These are phyloP conservation scores for Gonapodya sp. DNA, from an alignment of 192 early-diverging fungal species.

Conservation along the genomic window DNA sequence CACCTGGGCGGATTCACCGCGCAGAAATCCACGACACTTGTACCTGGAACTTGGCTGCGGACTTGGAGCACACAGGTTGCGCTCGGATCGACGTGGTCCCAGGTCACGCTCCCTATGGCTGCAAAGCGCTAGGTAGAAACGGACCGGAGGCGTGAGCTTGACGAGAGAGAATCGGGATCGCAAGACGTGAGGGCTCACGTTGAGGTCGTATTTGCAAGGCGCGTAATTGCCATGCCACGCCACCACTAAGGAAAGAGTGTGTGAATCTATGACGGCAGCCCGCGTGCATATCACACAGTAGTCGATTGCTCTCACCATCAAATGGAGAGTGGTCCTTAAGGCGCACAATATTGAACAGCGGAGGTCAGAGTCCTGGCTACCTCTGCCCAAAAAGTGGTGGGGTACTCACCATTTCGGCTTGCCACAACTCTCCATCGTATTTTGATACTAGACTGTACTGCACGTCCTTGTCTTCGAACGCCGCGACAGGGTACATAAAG, in stretches of 20 bases:
- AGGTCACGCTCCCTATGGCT: neutral
- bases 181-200: neutral
- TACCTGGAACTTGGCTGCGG: neutral
- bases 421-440: constrained; percentile 72
- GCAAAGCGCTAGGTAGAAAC: neutral
- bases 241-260: constrained; percentile 45
- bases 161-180: neutral
- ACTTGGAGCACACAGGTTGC: neutral
- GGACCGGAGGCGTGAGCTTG: neutral
- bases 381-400: neutral
- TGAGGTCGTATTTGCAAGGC: constrained; percentile 85
- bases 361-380: constrained; percentile 2
- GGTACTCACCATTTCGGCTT: constrained; percentile 33
- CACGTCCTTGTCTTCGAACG: constrained; percentile 47
- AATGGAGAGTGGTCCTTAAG: constrained; percentile 72
- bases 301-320: constrained; percentile 56
- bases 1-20: constrained; percentile 6
- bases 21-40: neutral
- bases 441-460: constrained; percentile 67
- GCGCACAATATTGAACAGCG: neutral
- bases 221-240: constrained; percentile 98
- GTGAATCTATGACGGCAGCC: neutral
- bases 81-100: constrained; percentile 2
- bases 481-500: constrained; percentile 79
- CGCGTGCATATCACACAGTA: neutral